phyloP scores from a whole-genome alignment of 371 early-diverging fungal species.

The Mortierella sp. region DNA sequence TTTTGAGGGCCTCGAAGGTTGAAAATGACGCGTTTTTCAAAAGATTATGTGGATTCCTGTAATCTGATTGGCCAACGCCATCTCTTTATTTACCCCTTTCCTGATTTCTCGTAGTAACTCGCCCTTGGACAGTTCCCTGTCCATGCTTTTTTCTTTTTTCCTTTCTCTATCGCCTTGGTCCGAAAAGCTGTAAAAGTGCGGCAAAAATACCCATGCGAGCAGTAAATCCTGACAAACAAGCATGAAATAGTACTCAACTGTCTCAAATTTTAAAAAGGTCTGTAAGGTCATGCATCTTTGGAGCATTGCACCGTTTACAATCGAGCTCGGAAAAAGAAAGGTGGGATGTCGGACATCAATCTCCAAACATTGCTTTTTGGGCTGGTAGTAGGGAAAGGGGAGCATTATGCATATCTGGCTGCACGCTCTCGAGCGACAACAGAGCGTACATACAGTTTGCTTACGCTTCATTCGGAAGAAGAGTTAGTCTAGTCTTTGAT shows the following conservation, averaged over 20 bases:
- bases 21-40: conserved; percentile 22
- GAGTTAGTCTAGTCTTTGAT: too few relatives aligned
- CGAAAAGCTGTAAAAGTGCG: conserved; percentile 17
- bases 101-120: background rate
- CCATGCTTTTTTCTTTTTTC: background rate
- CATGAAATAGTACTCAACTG: background rate
- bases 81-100: conserved; percentile 16
- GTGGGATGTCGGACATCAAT: too few relatives aligned
- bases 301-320: too few relatives aligned
- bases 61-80: conserved; percentile 20
- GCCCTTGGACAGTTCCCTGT: conserved; percentile 7
- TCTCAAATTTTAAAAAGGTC: too few relatives aligned
- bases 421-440: too few relatives aligned
- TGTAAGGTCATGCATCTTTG: too few relatives aligned
- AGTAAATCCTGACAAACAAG: background rate
- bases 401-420: too few relatives aligned
- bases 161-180: background rate
- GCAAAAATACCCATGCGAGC: conserved; percentile 5
- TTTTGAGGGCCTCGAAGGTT: background rate
- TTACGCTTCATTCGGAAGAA: too few relatives aligned
- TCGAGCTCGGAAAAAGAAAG: too few relatives aligned
- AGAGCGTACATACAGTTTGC: too few relatives aligned
- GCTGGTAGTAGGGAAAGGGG: too few relatives aligned
- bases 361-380: too few relatives aligned
- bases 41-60: conserved; percentile 1